Evolutionary conservation across 768 basidiomycete species (phyloP).

Genomic region (Phylloporus arenicola): DNA sequence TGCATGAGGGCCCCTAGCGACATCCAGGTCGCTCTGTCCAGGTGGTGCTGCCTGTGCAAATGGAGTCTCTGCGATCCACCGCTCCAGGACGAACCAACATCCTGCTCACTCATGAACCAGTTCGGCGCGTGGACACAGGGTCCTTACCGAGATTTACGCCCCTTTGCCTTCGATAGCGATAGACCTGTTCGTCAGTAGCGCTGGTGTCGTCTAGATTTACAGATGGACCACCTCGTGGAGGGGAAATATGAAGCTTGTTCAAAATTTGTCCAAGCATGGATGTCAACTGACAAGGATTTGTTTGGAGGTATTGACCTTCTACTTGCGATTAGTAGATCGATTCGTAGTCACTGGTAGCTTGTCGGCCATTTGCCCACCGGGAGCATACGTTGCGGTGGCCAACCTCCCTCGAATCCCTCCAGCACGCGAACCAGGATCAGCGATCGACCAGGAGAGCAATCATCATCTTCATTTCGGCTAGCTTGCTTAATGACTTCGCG

Average conservation of each 20-base stretch:
- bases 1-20: conserved; percentile 49
- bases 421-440: conserved; percentile 15
- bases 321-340: too few relatives aligned
- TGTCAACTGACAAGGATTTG: too few relatives aligned
- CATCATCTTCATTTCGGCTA: conserved; percentile 24
- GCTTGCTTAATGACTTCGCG: conserved; percentile 14
- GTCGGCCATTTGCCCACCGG: conserved; percentile 2
- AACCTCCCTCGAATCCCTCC: too few relatives aligned
- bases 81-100: conserved; percentile 75
- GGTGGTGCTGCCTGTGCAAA: conserved; percentile 50
- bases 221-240: conserved; percentile 1
- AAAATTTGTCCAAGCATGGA: conserved; percentile 9
- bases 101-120: conserved; percentile 36
- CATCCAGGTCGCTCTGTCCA: conserved; percentile 63
- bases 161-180: conserved; percentile 65
- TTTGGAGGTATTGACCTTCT: too few relatives aligned
- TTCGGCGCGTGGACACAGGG: background rate
- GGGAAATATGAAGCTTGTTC: conserved; percentile 8
- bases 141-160: conserved; percentile 74
- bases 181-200: conserved; percentile 25
- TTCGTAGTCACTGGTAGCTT: too few relatives aligned
- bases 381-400: background rate
- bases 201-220: conserved; percentile 4
- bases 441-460: conserved; percentile 24
- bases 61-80: conserved; percentile 63